A percentile compares a stretch with the other conserved stretches of the same genome.
These are phyloP conservation scores for Aspergillus saccharolyticus DNA, from an alignment of 495 filamentous ascomycete genomes.

Conservation along the genomic window DNA sequence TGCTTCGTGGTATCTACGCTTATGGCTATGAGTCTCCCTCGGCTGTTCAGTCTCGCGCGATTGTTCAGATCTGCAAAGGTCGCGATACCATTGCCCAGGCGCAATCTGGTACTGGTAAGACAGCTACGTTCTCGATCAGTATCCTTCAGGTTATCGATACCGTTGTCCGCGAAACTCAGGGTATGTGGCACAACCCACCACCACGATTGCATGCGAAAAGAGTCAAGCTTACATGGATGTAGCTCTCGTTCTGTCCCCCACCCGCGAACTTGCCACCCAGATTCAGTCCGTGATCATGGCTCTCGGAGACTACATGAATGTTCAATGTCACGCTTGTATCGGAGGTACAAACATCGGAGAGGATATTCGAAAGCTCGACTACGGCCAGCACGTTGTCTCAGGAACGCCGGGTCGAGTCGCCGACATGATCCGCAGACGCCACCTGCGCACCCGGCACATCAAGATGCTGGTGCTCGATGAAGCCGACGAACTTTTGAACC, in stretches of 20 bases:
- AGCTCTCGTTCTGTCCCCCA: conserved; percentile 95
- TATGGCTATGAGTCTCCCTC: conserved; percentile 98
- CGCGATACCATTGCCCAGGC: conserved; percentile 98
- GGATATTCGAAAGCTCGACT: conserved; percentile 94
- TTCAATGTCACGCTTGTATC: conserved; percentile 98
- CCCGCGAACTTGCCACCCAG: conserved; percentile 94
- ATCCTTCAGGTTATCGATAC: conserved; percentile 92
- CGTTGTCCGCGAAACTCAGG: conserved; percentile 77
- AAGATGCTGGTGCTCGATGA: conserved; percentile 99
- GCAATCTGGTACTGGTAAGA: conserved; percentile 99
- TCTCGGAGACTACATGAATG: conserved; percentile 98
- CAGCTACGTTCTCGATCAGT: conserved; percentile 96
- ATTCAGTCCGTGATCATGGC: conserved; percentile 98
- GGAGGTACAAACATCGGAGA: conserved; percentile 96
- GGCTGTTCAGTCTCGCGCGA: conserved; percentile 93
- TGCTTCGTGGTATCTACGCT: conserved; percentile 95
- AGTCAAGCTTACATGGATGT: conserved; percentile 14
- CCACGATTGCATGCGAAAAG: no score
- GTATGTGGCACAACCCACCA: conserved; percentile 24
- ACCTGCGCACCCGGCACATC: conserved; percentile 88
- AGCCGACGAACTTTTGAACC: conserved; percentile 87
- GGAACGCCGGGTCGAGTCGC: conserved; percentile 94
- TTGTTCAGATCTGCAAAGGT: conserved; percentile 98
- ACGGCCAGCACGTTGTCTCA: conserved; percentile 94
- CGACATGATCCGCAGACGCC: conserved; percentile 97